Evolutionary conservation across 495 filamentous ascomycete species (phyloP), one percentile per base, ranked within the genome.

Genomic region (Cercophora sp.): DNA sequence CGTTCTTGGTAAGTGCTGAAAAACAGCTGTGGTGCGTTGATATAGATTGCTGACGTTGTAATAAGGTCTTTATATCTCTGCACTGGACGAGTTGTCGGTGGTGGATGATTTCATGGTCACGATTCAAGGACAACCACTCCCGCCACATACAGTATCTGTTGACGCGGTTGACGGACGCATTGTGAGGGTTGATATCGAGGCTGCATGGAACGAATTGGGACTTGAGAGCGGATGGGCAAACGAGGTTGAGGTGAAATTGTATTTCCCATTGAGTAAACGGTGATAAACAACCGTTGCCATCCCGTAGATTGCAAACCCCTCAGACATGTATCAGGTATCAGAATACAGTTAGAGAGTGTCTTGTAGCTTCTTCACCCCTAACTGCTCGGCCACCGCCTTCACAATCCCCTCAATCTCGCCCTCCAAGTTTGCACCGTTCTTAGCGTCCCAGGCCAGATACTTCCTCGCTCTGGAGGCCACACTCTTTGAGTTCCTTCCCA

Each of bases 191-290:
- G 87, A 97, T 74, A 62, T 91, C 6, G 79, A 84, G 50, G 69
- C 64, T 26, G 93, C 93, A 2, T 97, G 90, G 89, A 82, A 80
- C 22, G 80, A 85, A 56, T 76, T 91, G 76, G 80, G 77, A 0
- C 67, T 93, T 32, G 63, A 83, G 53, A 74, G 80, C 32, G 84
- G 88, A 15, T 96, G 89, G 87, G 86, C 83, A 41, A 96, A 96
- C 58, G 91, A 96, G 64, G 80, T 89, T 25, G 74, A 78, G 32
- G 75, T 96, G 16, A 83, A 87, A 66, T 68, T 95, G 8, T 85
- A 74, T 52, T 73, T 80, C 46, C 58, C 59, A 5, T 22, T 43
- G 6, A 13, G 6, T 13, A 32, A 32, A 32, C 13, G 29, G 13
- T 32, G n/a, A n/a, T n/a, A n/a, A n/a, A n/a, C n/a, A n/a, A n/a